These are phyloP conservation scores for Phytophthora colocasiae DNA, from an alignment of 352 stramenopile species.

Conservation along the genomic window DNA sequence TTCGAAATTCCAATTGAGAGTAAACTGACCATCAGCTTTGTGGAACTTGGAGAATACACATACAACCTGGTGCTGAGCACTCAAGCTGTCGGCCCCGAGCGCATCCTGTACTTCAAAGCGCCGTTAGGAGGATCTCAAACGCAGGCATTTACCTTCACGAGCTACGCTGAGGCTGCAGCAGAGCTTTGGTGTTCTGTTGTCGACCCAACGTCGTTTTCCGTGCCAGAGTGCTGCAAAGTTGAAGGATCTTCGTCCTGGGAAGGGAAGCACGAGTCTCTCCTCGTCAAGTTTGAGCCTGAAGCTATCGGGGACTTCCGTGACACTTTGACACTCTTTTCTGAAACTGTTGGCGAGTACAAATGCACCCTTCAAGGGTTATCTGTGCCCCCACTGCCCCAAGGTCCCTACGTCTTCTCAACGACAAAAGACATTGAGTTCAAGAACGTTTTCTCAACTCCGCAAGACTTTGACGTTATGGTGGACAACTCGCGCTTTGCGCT, in stretches of 20 bases:
- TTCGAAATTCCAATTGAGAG: conserved; percentile 50
- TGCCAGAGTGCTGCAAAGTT: conserved; percentile 54
- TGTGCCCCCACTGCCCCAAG: conserved; percentile 80
- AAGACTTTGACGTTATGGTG: conserved; percentile 81
- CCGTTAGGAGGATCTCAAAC: conserved; percentile 79
- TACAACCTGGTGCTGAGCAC: conserved; percentile 86
- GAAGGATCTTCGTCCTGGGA: conserved; percentile 77
- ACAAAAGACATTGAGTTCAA: conserved; percentile 88
- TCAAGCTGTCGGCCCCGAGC: conserved; percentile 70
- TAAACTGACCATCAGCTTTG: conserved; percentile 76
- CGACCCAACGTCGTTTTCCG: conserved; percentile 75
- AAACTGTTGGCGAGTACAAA: conserved; percentile 82
- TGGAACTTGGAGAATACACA: conserved; percentile 89
- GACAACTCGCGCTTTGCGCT: conserved; percentile 84
- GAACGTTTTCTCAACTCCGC: conserved; percentile 86
- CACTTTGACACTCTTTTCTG: conserved; percentile 69
- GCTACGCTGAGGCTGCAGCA: conserved; percentile 42
- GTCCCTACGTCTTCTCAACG: conserved; percentile 77
- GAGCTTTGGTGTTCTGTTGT: conserved; percentile 70
- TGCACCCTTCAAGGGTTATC: conserved; percentile 85
- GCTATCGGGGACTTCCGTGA: conserved; percentile 87
- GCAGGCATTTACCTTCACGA: conserved; percentile 84
- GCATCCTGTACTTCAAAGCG: conserved; percentile 84
- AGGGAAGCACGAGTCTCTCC: conserved; percentile 63
- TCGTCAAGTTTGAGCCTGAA: conserved; percentile 91